phyloP scores from a whole-genome alignment of 2,329 filamentous ascomycete species.

The Colletotrichum sp. region DNA sequence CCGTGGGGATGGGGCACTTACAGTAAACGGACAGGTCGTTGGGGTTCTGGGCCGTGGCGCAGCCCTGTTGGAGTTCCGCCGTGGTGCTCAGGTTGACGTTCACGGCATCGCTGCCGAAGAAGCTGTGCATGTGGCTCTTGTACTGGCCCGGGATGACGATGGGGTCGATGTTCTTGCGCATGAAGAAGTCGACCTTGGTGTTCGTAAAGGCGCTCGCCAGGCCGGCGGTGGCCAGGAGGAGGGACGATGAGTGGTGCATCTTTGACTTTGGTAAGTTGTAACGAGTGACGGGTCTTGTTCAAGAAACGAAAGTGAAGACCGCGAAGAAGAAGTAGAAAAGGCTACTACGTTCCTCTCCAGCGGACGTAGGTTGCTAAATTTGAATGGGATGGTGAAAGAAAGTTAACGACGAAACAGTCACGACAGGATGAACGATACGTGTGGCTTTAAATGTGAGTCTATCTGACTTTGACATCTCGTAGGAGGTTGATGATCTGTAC shows the following conservation, averaged over 20 bases:
- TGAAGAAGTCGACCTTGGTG: conserved; percentile 27
- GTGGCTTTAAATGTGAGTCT: neutral
- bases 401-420: neutral
- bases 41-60: conserved; percentile 45
- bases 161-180: conserved; percentile 37
- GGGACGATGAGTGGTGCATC: neutral
- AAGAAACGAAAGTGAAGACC: neutral
- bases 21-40: conserved; percentile 50
- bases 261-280: neutral
- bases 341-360: neutral
- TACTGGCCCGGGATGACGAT: conserved; percentile 35
- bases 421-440: neutral
- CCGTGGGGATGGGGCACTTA: conserved; percentile 11
- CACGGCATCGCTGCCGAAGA: conserved; percentile 37
- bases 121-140: conserved; percentile 36
- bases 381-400: neutral
- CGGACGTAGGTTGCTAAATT: neutral
- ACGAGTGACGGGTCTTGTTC: neutral
- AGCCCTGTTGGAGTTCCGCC: conserved; percentile 39
- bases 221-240: neutral
- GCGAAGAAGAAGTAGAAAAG: neutral
- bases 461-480: neutral
- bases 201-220: conserved; percentile 26
- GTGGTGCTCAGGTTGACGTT: conserved; percentile 31
- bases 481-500: neutral